Evolutionary conservation across 345 rosid species (phyloP).

Genomic region (Firmiana major): DNA sequence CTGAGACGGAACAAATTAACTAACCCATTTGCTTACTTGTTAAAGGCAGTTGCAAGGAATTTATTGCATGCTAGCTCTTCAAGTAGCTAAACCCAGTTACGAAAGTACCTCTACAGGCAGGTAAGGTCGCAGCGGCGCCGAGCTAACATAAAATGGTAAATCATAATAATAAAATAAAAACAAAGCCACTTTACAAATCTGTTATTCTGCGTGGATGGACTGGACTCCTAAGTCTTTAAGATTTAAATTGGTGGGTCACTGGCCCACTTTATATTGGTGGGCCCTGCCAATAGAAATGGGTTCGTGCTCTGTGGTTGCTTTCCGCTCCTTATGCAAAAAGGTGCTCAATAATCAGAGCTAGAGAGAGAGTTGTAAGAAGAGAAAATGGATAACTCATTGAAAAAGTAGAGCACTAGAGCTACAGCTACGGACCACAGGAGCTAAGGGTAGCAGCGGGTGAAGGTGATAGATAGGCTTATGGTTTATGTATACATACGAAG

Average conservation of each 20-base stretch:
- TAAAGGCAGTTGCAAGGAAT: not conserved
- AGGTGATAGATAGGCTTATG: not conserved
- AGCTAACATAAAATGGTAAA: not conserved
- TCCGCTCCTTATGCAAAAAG: not conserved
- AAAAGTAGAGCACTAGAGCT: not conserved
- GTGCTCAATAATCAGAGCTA: slow-evolving; percentile 5
- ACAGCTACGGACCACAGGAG: not conserved
- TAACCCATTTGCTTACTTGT: not conserved
- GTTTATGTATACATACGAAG: not conserved
- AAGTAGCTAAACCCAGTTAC: not conserved
- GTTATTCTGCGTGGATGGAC: no score
- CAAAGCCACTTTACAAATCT: no score
- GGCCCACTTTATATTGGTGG: not conserved
- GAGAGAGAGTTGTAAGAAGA: not conserved
- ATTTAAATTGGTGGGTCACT: not conserved
- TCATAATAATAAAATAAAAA: no score
- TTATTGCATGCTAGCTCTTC: not conserved
- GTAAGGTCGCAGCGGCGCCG: not conserved
- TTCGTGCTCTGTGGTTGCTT: not conserved
- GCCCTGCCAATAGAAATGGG: not conserved
- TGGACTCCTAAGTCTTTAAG: not conserved
- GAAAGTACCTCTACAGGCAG: not conserved
- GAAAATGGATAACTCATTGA: not conserved
- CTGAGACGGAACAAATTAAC: no score
- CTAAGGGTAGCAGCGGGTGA: not conserved